Conservation (phyloP, 2,329 filamentous ascomycete genomes). For the Colletotrichum cordylinicola region DNA sequence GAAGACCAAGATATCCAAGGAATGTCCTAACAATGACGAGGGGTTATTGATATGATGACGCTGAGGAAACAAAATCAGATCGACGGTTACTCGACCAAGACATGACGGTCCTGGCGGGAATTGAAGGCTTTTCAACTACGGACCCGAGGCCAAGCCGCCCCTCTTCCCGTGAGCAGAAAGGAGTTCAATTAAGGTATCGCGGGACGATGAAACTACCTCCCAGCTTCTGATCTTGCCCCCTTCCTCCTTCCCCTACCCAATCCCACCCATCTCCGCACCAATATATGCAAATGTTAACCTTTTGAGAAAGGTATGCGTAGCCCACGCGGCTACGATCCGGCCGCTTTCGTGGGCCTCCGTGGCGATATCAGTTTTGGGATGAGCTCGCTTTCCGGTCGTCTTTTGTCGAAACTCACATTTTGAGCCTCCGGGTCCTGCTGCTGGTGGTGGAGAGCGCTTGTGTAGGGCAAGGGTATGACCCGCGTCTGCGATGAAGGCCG, state of each 20-base stretch:
- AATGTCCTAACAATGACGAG: not conserved
- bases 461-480: not conserved
- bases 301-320: not conserved
- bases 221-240: not conserved
- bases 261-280: not conserved
- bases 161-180: not conserved
- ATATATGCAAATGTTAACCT: not conserved
- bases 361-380: not conserved
- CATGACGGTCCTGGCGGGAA: not conserved
- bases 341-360: not conserved
- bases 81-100: not conserved
- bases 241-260: not conserved
- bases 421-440: not conserved
- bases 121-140: constrained; percentile 7
- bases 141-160: not conserved
- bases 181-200: not conserved
- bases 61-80: not conserved
- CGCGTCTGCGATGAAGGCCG: not conserved
- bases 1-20: not conserved
- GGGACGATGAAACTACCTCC: constrained; percentile 11
- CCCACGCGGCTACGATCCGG: not conserved
- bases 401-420: not conserved
- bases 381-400: not conserved
- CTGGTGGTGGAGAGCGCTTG: not conserved
- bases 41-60: not conserved